Evolutionary conservation across 192 early-diverging fungal species (phyloP), one percentile per base, ranked within the genome.

Genomic region (Dimargaris cristalligena): DNA sequence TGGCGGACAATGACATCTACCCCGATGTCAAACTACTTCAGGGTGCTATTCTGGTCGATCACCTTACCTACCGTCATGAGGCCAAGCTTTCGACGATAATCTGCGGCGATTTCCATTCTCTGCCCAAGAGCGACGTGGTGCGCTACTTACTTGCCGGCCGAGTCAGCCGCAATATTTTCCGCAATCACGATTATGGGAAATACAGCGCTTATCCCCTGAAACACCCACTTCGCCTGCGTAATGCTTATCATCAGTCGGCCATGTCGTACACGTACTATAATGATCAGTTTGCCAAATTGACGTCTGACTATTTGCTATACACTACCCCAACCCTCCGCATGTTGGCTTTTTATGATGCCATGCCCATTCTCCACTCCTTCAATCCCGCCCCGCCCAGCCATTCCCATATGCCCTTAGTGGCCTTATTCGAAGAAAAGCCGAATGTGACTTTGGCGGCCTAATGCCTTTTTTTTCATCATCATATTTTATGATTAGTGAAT

Each of bases 201-300:
- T 57, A 57, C 35, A 57, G 55, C 20, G 55, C 55, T 26, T 57
- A 57, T n/a, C 55, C 55, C 3, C 35, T 57, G 3, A 57, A 57
- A 26, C 55, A 57, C 6, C 55, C 55, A 9, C 33, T 57, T 13
- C 55, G 55, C 35, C 16, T 57, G 6, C 55, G 55, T n/a, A 57
- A 57, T 26, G 55, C 55, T 14, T 57, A 57, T 34, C 55, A 57
- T 34, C 55, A 57, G 55, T 34, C 55, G 13, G 33, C 55, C 26
- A n/a, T 57, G 32, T 22, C 55, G 18, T 2, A 3, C 22, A 57
- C 35, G 34, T 22, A 26, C 16, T n/a, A 38, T n/a, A n/a, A 57
- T 11, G 34, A 34, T 35, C 3, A 34, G 23, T 26, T 26, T 4
- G 22, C 2, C 22, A 26, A 26, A 2, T 3, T 26, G 23, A 20